Base-by-base conservation (phyloP, 2,329 filamentous ascomycete genomes). In the Scedosporium apiospermum region DNA sequence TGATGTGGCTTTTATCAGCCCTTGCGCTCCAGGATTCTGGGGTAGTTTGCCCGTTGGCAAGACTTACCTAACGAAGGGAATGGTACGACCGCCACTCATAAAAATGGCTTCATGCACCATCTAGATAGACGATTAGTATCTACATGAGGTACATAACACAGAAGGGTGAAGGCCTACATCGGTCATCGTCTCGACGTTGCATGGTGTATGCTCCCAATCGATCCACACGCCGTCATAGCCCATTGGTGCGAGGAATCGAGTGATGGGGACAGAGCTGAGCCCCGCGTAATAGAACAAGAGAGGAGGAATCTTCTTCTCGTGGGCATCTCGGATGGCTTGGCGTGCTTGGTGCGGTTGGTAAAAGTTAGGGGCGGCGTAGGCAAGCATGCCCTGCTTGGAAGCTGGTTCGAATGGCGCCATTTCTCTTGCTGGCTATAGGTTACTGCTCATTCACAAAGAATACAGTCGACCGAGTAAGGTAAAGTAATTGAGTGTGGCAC, bases 151-250 rank as follows among this genome's bases (percentile, higher is more conserved):
- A 21, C 42, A 16, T 26, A 41, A 21, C 27, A 26, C 27, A n/a
- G 53, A 44, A 46, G 42, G 44, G 21, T 41, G 26, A n/a, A 62
- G 9, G 61, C 44, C 23, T 60, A 75, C 72, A 51, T 69, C 74
- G 1, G 77, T 80, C 78, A 80, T 80, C n/a, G 77, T 80, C 69
- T 80, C 78, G 27, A 79, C 73, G 61, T 75, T 73, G 66, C 75
- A 78, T 3, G 76, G 68, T 6, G 71, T 72, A 68, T 80, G 78
- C 67, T 80, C 78, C 78, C 77, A 79, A 71, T 80, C 78, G 63
- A 80, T 74, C 73, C 75, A 78, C 0, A 77, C 71, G 7, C 71
- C 64, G 64, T 81, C 78, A 60, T 70, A 80, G 1, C 75, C 75
- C 62, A 80, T 69, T 10, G 75, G 74, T 3, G 78, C 76, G 16